These are phyloP conservation scores for Durotheca rogersii DNA, from an alignment of 495 filamentous ascomycete genomes.

Conservation along the genomic window DNA sequence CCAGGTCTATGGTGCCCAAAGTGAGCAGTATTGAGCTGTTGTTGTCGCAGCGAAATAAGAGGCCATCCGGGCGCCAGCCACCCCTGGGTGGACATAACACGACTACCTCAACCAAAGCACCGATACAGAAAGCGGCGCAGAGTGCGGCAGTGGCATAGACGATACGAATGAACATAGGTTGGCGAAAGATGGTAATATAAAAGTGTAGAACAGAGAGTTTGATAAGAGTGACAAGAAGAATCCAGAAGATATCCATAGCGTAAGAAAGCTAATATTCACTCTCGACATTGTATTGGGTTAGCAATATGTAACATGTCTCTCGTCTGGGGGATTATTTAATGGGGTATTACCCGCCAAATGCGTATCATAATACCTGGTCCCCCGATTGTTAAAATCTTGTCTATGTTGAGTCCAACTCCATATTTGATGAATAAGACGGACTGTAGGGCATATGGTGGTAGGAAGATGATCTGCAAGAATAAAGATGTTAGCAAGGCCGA, in stretches of 20 bases:
- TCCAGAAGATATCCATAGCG: not conserved
- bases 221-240: not conserved
- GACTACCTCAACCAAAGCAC: not conserved
- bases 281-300: not conserved
- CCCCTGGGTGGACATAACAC: not conserved
- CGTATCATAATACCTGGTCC: constrained; percentile 24
- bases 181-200: not conserved
- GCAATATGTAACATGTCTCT: not conserved
- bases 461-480: no score
- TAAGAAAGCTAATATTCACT: not conserved
- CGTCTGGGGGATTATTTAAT: not conserved
- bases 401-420: no score
- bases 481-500: no score
- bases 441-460: no score
- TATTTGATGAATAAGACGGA: no score
- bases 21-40: not conserved
- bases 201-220: constrained; percentile 4
- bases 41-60: not conserved
- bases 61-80: not conserved
- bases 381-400: no score
- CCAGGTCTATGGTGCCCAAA: constrained; percentile 12
- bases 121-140: not conserved
- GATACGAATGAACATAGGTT: not conserved
- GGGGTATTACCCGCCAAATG: not conserved
- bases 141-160: not conserved